These are phyloP conservation scores for Solanum paucissectum DNA, from an alignment of 257 asterid species.

Conservation along the genomic window DNA sequence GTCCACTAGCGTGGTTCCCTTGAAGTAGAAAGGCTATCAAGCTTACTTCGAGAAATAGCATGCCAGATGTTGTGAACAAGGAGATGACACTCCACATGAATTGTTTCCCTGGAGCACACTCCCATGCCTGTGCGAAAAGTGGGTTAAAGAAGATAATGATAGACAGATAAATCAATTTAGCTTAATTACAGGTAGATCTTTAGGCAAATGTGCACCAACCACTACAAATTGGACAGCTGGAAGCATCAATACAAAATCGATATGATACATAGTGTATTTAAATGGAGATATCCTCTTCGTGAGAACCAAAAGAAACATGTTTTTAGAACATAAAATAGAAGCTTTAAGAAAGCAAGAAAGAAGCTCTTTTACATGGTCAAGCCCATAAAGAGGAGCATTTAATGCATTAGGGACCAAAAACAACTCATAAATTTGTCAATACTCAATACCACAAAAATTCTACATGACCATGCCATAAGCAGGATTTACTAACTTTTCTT, in stretches of 20 bases:
- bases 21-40: constrained; percentile 34
- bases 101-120: constrained; percentile 26
- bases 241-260: neutral
- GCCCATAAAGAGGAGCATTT: neutral
- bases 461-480: neutral
- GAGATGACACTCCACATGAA: constrained; percentile 26
- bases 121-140: constrained; percentile 22
- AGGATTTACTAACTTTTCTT: neutral
- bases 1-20: constrained; percentile 37
- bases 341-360: neutral
- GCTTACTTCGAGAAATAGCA: constrained; percentile 42
- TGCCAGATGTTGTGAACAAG: constrained; percentile 30
- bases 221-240: neutral
- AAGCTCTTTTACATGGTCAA: neutral
- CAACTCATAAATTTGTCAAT: neutral
- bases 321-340: neutral
- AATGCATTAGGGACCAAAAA: neutral
- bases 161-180: neutral
- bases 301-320: neutral
- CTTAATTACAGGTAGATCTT: neutral
- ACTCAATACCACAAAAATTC: neutral
- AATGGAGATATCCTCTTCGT: neutral
- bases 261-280: neutral
- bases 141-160: neutral
- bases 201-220: neutral